phyloP scores from a whole-genome alignment of 73 alveolate genomes.

The Paramecium sexaurelia region DNA sequence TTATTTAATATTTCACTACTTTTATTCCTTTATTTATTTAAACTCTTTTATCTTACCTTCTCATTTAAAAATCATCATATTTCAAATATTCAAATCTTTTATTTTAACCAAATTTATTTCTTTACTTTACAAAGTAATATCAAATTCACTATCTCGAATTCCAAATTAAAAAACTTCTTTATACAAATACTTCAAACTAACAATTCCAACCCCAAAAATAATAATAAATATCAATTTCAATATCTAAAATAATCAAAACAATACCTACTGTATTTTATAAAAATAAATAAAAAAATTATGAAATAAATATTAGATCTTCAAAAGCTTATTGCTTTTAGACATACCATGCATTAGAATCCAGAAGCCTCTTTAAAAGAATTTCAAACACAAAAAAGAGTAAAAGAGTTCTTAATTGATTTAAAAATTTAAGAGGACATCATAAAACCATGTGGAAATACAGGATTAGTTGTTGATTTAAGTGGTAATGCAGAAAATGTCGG shows the following conservation, averaged over 20 bases:
- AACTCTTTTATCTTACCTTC: not conserved
- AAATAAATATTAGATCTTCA: constrained; percentile 22
- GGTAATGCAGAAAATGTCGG: constrained; percentile 58
- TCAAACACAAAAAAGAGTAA: constrained; percentile 32
- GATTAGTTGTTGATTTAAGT: constrained; percentile 50
- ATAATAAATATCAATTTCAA: too few species aligned
- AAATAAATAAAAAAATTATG: not conserved
- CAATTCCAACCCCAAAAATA: too few species aligned
- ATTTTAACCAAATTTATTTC: too few species aligned
- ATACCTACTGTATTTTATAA: too few species aligned
- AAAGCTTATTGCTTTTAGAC: not conserved
- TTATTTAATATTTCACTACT: not conserved
- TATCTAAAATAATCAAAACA: too few species aligned
- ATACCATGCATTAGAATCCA: constrained; percentile 45
- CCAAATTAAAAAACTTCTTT: too few species aligned
- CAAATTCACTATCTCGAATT: too few species aligned
- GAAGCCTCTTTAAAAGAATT: constrained; percentile 52
- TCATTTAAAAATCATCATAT: not conserved
- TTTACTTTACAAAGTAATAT: too few species aligned
- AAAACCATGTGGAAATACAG: constrained; percentile 56
- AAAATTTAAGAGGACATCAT: constrained; percentile 29
- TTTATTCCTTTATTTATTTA: not conserved
- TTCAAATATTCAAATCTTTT: not conserved
- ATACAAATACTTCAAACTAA: too few species aligned
- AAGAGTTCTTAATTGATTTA: not conserved